Conservation (phyloP, 1,284 basidiomycete species). For the Fomes fomentarius region DNA sequence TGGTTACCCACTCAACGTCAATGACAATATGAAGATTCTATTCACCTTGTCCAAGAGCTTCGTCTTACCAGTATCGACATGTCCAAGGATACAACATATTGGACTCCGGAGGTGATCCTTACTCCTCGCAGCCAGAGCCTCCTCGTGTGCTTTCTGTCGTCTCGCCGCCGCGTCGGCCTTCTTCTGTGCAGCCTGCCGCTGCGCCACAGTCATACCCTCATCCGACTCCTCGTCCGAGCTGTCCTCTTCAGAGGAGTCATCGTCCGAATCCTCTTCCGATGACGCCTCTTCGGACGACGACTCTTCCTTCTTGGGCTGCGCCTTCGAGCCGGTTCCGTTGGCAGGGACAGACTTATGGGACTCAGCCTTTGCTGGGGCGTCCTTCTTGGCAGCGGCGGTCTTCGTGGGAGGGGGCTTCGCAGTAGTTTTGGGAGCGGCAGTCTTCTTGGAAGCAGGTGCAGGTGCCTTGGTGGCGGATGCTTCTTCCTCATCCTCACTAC, state of each 20-base stretch:
- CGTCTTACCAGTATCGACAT: constrained; percentile 99
- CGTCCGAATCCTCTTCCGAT: constrained; percentile 44
- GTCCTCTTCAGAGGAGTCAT: constrained; percentile 46
- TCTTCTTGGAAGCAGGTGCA: constrained; percentile 3
- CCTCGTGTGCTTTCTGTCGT: constrained; percentile 82
- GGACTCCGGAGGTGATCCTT: constrained; percentile 95
- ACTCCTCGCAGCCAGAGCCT: constrained; percentile 84
- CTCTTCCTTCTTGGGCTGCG: constrained; percentile 26
- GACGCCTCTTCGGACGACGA: constrained; percentile 37
- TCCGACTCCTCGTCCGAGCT: constrained; percentile 50
- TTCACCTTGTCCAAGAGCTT: constrained; percentile 94
- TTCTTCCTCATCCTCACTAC: constrained; percentile 65
- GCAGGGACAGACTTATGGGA: constrained; percentile 36
- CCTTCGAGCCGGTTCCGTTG: constrained; percentile 23
- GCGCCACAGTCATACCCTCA: constrained; percentile 66
- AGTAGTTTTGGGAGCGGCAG: constrained; percentile 12
- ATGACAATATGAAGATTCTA: neutral
- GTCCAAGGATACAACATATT: constrained; percentile 99
- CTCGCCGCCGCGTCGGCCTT: constrained; percentile 88
- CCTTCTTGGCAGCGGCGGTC: neutral
- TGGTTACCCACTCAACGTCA: neutral
- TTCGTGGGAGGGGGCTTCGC: neutral
- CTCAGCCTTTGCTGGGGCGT: constrained; percentile 29
- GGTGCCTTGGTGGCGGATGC: constrained; percentile 14
- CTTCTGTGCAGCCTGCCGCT: constrained; percentile 72